Evolutionary conservation across 192 early-diverging fungal genomes (phyloP).

Genomic region (Geranomyces variabilis): DNA sequence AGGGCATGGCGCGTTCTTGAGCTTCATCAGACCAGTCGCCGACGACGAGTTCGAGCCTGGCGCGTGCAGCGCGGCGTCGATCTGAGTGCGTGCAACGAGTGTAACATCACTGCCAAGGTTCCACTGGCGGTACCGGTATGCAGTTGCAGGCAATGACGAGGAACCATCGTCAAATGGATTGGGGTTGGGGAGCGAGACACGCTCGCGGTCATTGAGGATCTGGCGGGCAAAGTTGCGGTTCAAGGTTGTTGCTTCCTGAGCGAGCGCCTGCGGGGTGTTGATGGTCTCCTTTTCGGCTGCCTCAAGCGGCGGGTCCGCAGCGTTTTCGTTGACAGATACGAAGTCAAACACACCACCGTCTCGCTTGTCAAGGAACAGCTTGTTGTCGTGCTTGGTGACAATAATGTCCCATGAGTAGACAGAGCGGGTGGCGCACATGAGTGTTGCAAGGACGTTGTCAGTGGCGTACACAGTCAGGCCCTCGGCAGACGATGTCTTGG

Average conservation of each 20-base stretch:
- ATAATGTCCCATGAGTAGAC: conserved; percentile 97
- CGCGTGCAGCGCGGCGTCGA: conserved; percentile 74
- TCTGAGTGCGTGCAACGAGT: conserved; percentile 85
- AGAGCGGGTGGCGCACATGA: conserved; percentile 91
- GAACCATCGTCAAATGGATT: conserved; percentile 74
- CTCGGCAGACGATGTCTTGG: conserved; percentile 35
- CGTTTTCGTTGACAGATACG: conserved; percentile 95
- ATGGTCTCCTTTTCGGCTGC: conserved; percentile 82
- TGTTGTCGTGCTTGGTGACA: conserved; percentile 78
- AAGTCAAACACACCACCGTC: conserved; percentile 82
- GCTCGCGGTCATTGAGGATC: conserved; percentile 58
- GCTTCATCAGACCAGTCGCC: conserved; percentile 47
- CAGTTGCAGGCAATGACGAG: conserved; percentile 58
- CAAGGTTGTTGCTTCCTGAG: conserved; percentile 85
- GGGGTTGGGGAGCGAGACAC: conserved; percentile 61
- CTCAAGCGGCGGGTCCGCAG: conserved; percentile 87
- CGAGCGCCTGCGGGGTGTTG: conserved; percentile 84
- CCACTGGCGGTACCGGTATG: conserved; percentile 89
- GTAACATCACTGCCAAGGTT: conserved; percentile 73
- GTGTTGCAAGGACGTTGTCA: conserved; percentile 82
- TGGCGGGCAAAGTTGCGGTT: conserved; percentile 85
- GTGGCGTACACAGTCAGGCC: conserved; percentile 82
- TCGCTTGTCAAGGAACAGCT: conserved; percentile 90
- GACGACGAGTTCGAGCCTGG: conserved; percentile 34
- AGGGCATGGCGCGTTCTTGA: conserved; percentile 39